Evolutionary conservation across 768 basidiomycete genomes (phyloP).

Genomic region (Xerocomus brunneocitrinus): DNA sequence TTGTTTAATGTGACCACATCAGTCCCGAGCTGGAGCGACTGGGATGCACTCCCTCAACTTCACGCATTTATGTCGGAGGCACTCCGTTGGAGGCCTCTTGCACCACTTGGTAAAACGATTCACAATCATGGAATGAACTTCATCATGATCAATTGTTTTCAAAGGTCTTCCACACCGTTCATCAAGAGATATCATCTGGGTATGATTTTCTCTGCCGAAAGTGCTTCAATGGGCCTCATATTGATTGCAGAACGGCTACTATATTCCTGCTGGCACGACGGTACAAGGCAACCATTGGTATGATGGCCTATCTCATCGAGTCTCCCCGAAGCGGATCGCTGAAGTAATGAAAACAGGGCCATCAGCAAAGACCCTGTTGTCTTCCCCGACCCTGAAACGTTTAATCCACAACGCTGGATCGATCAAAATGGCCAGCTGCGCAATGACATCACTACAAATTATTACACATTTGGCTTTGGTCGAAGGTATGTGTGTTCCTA

Average conservation of each 20-base stretch:
- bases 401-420: conserved; percentile 57
- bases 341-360: conserved; percentile 29
- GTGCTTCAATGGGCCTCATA: conserved; percentile 23
- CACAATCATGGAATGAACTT: no score
- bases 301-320: not conserved
- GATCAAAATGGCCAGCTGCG: conserved; percentile 38
- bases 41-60: conserved; percentile 31
- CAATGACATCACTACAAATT: conserved; percentile 37
- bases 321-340: not conserved
- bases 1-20: not conserved
- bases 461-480: conserved; percentile 36
- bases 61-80: conserved; percentile 36
- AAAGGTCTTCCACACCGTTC: conserved; percentile 54
- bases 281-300: conserved; percentile 22
- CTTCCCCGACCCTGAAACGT: conserved; percentile 55
- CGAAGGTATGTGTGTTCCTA: not conserved
- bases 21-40: conserved; percentile 38
- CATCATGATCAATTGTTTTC: not conserved
- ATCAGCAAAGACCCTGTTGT: conserved; percentile 50
- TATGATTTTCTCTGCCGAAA: conserved; percentile 20
- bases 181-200: conserved; percentile 61
- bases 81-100: conserved; percentile 36
- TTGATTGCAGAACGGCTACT: conserved; percentile 11
- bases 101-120: conserved; percentile 18
- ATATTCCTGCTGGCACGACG: conserved; percentile 22